Conservation (phyloP, 441 rosid genomes). For the Erodium texanum region DNA sequence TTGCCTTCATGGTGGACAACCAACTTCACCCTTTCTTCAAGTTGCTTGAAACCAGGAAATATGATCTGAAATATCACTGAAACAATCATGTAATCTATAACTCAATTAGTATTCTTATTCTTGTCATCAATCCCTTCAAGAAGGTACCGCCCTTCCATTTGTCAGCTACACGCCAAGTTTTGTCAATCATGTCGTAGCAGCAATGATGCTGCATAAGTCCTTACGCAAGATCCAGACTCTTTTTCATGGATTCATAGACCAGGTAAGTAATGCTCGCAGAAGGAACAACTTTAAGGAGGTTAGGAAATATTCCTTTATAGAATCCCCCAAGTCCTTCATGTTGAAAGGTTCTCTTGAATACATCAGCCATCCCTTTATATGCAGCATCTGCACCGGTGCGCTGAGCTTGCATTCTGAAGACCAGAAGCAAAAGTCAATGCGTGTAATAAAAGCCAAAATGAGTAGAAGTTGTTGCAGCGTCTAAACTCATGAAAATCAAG, state of each 20-base stretch:
- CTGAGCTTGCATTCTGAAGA: slow-evolving; percentile 60
- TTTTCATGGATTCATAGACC: slow-evolving; percentile 61
- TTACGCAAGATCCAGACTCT: slow-evolving; percentile 48
- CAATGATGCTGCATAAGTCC: no score
- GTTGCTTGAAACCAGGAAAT: no score
- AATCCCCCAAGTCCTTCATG: slow-evolving; percentile 58
- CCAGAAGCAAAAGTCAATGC: slow-evolving; percentile 12
- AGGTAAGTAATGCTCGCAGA: slow-evolving; percentile 78
- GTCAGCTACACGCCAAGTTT: no score
- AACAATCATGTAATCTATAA: not conserved
- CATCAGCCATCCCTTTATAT: slow-evolving; percentile 40
- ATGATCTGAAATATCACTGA: not conserved
- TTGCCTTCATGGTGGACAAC: not conserved
- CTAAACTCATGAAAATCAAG: not conserved
- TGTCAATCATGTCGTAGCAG: no score
- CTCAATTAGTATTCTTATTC: slow-evolving; percentile 10
- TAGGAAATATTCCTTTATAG: slow-evolving; percentile 77
- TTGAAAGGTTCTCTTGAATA: slow-evolving; percentile 45
- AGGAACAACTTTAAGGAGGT: slow-evolving; percentile 78
- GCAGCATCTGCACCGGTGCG: slow-evolving; percentile 22
- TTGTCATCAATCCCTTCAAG: slow-evolving; percentile 23
- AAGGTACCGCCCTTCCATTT: no score
- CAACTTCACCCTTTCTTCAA: not conserved
- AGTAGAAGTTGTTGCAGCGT: not conserved
- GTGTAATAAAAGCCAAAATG: not conserved